phyloP scores from a whole-genome alignment of 305 asterid species.

The Fraxinus sp. region DNA sequence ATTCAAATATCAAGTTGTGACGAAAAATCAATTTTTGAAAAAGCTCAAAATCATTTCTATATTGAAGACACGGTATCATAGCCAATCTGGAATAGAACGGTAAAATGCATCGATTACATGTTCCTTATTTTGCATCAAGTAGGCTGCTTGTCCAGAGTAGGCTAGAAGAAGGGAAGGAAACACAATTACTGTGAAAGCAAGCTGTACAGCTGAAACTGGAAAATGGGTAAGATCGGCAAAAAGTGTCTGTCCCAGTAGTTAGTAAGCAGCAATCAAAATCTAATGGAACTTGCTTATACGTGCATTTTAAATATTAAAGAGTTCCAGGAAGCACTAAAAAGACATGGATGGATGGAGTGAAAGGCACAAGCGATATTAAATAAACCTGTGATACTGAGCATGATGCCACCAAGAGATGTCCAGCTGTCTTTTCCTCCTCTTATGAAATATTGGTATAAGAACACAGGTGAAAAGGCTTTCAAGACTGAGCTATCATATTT shows the following conservation, averaged over 20 bases:
- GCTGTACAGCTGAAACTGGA: conserved; percentile 86
- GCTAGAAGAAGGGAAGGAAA: conserved; percentile 94
- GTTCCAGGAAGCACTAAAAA: background rate
- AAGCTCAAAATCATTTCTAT: background rate
- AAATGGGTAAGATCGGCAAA: conserved; percentile 94
- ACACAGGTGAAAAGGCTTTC: conserved; percentile 79
- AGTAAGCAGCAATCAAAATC: conserved; percentile 20
- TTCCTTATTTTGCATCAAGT: conserved; percentile 67
- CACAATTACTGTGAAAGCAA: conserved; percentile 77
- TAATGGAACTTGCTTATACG: background rate
- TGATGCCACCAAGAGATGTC: conserved; percentile 93
- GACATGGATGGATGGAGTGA: background rate
- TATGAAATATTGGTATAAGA: conserved; percentile 63
- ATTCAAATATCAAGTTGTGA: background rate
- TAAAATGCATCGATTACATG: conserved; percentile 81
- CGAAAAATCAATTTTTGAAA: too few relatives aligned
- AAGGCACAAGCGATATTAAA: background rate
- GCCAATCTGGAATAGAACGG: conserved; percentile 91
- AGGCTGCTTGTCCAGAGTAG: conserved; percentile 95
- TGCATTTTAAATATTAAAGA: background rate
- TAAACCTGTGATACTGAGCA: conserved; percentile 96
- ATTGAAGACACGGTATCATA: background rate
- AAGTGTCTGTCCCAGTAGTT: conserved; percentile 86
- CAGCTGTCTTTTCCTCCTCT: conserved; percentile 62
- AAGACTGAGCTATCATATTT: conserved; percentile 74